Evolutionary conservation across 2,329 filamentous ascomycete species (phyloP).

Genomic region (Biscogniauxia mediterranea): DNA sequence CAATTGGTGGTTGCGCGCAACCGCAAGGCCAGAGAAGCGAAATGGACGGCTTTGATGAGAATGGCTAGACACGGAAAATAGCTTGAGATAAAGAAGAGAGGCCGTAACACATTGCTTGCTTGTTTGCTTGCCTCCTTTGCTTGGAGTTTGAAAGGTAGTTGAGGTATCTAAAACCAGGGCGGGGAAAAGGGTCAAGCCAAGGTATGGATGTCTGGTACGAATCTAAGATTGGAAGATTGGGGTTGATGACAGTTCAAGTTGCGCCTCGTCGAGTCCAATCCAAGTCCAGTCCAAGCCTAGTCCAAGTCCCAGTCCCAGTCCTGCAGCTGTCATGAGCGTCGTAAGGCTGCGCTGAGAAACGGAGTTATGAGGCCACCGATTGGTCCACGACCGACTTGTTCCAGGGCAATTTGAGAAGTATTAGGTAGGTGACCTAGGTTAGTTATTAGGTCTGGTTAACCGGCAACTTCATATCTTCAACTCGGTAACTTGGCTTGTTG

Average conservation of each 20-base stretch:
- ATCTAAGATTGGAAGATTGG: background rate
- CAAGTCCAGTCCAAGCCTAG: too few relatives aligned
- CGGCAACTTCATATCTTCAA: background rate
- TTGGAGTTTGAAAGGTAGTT: too few relatives aligned
- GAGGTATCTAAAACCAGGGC: background rate
- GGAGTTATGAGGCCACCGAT: background rate
- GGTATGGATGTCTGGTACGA: background rate
- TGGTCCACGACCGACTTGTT: background rate
- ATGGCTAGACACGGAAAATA: slow-evolving; percentile 2
- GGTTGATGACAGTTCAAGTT: background rate
- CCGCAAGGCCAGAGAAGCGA: slow-evolving; percentile 18
- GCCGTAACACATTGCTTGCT: too few relatives aligned
- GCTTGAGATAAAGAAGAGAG: too few relatives aligned
- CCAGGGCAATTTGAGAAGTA: background rate
- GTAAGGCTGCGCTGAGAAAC: background rate
- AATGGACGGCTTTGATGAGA: slow-evolving; percentile 13
- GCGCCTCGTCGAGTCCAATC: background rate
- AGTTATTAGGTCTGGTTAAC: too few relatives aligned
- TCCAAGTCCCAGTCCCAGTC: background rate
- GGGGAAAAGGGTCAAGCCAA: background rate
- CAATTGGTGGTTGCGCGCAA: slow-evolving; percentile 24
- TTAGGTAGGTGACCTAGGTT: too few relatives aligned
- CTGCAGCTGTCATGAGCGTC: background rate
- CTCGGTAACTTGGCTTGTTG: background rate
- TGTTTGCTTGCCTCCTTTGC: too few relatives aligned